Percentiles rank a stretch among this genome's conserved stretches.
phyloP scores from a whole-genome alignment of 345 rosid species.

The Salix suchowensis region DNA sequence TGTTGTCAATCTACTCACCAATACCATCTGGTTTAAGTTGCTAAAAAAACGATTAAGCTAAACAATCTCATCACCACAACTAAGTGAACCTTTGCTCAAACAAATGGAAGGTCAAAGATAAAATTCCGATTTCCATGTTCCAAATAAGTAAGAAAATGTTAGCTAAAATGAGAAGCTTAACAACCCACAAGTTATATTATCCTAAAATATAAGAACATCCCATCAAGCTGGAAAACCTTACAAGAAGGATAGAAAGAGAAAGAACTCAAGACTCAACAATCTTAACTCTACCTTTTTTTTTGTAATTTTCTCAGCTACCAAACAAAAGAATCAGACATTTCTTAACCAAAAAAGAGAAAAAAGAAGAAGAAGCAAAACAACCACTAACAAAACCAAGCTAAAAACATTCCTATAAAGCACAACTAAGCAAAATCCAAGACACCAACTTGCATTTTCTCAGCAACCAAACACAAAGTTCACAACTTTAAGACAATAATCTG shows the following conservation, averaged over 20 bases:
- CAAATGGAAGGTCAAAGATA: background rate
- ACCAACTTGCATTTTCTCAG: conserved; percentile 3
- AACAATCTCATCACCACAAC: background rate
- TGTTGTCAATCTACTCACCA: background rate
- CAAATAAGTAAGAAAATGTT: background rate
- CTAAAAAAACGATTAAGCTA: background rate
- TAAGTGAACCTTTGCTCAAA: background rate
- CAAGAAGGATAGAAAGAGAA: background rate
- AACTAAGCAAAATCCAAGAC: background rate
- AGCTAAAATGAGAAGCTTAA: background rate
- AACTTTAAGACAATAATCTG: background rate
- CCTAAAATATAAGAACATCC: background rate
- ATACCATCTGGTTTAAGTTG: background rate
- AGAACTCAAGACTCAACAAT: background rate
- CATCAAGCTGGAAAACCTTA: background rate
- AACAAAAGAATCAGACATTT: conserved; percentile 4
- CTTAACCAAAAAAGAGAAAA: background rate
- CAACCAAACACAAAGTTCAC: conserved; percentile 8
- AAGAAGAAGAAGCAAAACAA: background rate
- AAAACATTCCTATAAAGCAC: background rate
- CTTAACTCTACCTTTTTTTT: background rate
- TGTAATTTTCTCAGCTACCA: conserved; percentile 11
- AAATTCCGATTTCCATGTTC: background rate
- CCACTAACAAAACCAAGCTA: background rate
- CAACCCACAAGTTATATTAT: background rate